Evolutionary conservation across 768 basidiomycete genomes (phyloP).

Genomic region (Macrolepiota fuliginosa): DNA sequence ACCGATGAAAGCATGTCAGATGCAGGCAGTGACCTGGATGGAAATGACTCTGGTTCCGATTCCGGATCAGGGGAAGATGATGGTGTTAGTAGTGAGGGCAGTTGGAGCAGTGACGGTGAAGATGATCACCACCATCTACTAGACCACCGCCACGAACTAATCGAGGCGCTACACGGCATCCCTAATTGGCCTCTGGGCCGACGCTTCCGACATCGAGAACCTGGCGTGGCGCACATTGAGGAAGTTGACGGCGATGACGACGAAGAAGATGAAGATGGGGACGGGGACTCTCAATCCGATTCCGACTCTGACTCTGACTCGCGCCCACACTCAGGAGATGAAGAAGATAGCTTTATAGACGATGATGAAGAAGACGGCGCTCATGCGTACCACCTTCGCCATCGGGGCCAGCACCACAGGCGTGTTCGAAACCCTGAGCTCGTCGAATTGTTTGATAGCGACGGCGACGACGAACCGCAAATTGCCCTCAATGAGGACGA

Average conservation of each 20-base stretch:
- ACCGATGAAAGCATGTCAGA: slow-evolving; percentile 1
- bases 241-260: slow-evolving; percentile 19
- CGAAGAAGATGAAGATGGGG: slow-evolving; percentile 3
- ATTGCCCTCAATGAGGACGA: slow-evolving; percentile 16
- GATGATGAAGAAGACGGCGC: slow-evolving; percentile 4
- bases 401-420: slow-evolving; percentile 32
- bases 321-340: background rate
- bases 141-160: background rate
- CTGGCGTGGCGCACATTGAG: background rate
- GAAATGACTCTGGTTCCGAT: background rate
- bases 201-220: background rate
- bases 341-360: slow-evolving; percentile 11
- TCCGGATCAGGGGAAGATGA: background rate
- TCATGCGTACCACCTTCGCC: slow-evolving; percentile 24
- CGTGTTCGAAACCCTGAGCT: background rate
- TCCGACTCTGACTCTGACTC: slow-evolving; percentile 21
- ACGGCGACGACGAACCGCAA: slow-evolving; percentile 35
- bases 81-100: background rate
- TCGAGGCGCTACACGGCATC: background rate
- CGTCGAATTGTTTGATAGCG: slow-evolving; percentile 20
- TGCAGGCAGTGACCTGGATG: slow-evolving; percentile 5
- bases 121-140: background rate
- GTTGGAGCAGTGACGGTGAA: slow-evolving; percentile 2
- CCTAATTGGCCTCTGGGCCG: background rate
- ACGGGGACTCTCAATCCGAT: slow-evolving; percentile 12